Conservation (phyloP, 805 yeast genomes). For the Candida nanaspora region DNA sequence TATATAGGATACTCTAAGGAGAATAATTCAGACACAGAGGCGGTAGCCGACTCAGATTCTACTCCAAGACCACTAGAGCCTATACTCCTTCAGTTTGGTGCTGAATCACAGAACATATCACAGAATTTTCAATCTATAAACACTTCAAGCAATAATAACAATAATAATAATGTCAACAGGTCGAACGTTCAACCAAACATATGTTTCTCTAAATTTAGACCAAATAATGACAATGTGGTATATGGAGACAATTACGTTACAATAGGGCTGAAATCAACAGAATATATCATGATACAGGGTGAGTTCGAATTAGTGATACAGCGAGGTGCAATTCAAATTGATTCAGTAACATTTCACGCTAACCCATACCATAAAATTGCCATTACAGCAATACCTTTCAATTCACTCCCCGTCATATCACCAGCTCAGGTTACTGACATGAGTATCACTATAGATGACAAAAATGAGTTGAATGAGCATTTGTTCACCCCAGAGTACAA, state of each 20-base stretch:
- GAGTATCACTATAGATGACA: conserved; percentile 19
- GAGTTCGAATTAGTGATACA: conserved; percentile 35
- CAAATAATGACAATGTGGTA: conserved; percentile 31
- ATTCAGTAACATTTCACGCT: conserved; percentile 30
- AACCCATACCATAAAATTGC: conserved; percentile 5
- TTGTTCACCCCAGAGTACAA: conserved; percentile 32
- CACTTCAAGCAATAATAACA: background rate
- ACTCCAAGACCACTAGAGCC: background rate
- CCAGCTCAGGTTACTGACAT: conserved; percentile 32
- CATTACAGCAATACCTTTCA: conserved; percentile 28
- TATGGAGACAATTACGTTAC: conserved; percentile 24
- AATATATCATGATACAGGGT: conserved; percentile 40
- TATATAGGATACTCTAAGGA: background rate
- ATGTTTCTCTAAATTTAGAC: conserved; percentile 29
- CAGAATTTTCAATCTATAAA: background rate
- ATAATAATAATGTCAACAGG: too few relatives aligned
- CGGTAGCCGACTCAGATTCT: background rate
- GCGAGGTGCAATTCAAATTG: conserved; percentile 40
- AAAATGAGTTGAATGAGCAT: conserved; percentile 29
- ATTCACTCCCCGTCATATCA: conserved; percentile 35
- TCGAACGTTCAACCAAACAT: background rate
- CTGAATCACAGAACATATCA: background rate
- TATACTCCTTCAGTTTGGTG: background rate
- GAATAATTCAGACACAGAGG: background rate
- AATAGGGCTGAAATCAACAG: conserved; percentile 36